Conservation (phyloP, 2,329 filamentous ascomycete species). For the Erysiphe pisi region DNA sequence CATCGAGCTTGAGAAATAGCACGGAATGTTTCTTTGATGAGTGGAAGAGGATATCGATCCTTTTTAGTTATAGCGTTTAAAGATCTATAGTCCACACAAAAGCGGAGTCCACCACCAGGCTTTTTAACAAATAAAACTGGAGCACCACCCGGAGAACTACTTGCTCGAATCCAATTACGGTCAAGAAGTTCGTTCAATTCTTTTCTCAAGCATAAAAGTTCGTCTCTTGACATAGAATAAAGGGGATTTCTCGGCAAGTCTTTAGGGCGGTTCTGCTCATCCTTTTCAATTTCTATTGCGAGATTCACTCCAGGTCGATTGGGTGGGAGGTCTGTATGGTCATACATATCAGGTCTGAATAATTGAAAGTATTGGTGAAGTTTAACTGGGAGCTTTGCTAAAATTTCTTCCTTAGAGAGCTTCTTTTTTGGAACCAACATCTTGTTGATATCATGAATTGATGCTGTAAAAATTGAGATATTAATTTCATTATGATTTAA, state of each 20-base stretch:
- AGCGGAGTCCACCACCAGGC: neutral
- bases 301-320: neutral
- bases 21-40: conserved; percentile 23
- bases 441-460: neutral
- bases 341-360: neutral
- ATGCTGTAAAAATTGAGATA: neutral
- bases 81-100: neutral
- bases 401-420: neutral
- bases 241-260: neutral
- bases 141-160: neutral
- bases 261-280: neutral
- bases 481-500: neutral
- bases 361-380: neutral
- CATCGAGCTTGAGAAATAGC: neutral
- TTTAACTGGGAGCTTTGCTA: neutral
- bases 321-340: neutral
- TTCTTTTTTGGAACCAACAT: neutral
- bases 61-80: conserved; percentile 7
- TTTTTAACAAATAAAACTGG: conserved; percentile 17
- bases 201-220: neutral
- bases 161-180: neutral
- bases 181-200: neutral
- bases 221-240: neutral
- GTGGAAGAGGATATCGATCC: conserved; percentile 5
- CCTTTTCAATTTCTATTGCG: neutral